phyloP scores from a whole-genome alignment of 192 early-diverging fungal species.

The Neocallimastix lanati region DNA sequence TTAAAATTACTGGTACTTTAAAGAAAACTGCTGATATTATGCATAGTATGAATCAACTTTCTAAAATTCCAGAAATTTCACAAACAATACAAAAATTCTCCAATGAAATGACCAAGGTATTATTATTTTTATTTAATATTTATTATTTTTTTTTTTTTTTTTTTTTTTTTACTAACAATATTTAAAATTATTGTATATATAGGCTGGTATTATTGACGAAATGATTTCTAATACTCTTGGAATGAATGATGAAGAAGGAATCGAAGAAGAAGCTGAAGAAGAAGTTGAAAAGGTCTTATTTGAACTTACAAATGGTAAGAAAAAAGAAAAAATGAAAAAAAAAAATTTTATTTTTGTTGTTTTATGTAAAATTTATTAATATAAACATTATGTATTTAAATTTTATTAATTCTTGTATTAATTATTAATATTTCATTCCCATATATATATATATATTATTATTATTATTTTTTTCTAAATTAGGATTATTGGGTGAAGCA shows the following conservation, averaged over 20 bases:
- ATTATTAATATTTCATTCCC: too few relatives aligned
- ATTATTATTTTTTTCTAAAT: neutral
- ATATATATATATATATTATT: too few relatives aligned
- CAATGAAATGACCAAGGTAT: conserved; percentile 91
- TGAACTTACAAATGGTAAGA: conserved; percentile 65
- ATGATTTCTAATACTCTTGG: conserved; percentile 86
- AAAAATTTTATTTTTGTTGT: too few relatives aligned
- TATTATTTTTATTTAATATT: too few relatives aligned
- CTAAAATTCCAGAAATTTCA: conserved; percentile 70
- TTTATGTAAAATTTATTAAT: too few relatives aligned
- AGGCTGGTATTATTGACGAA: conserved; percentile 92
- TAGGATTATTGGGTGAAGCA: conserved; percentile 34
- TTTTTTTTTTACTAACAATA: too few relatives aligned
- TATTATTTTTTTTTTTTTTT: too few relatives aligned
- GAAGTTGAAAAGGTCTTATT: conserved; percentile 84
- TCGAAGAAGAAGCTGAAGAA: conserved; percentile 84
- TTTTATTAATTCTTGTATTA: too few relatives aligned
- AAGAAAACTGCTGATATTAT: conserved; percentile 79
- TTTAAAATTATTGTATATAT: too few relatives aligned
- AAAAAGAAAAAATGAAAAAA: too few relatives aligned
- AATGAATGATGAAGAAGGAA: conserved; percentile 63
- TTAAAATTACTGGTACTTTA: conserved; percentile 74
- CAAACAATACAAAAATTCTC: conserved; percentile 77
- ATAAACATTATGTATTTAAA: too few relatives aligned
- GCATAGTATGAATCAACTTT: conserved; percentile 72